Evolutionary conservation across 1,284 basidiomycete genomes (phyloP).

Genomic region (Pterula multifida): DNA sequence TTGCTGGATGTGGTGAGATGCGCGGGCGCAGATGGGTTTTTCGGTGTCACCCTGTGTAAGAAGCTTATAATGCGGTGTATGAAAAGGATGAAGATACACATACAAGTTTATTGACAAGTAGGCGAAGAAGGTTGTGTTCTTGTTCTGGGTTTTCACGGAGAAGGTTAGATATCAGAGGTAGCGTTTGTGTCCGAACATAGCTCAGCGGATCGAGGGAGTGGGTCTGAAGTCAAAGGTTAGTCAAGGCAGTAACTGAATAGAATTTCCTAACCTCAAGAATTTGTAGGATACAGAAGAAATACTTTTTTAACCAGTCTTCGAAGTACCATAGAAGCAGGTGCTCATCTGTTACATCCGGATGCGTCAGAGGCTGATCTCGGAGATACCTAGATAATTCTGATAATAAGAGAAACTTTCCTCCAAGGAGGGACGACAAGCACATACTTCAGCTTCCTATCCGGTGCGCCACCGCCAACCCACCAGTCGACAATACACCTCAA

Average conservation of each 20-base stretch:
- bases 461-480: conserved; percentile 88
- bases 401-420: conserved; percentile 5
- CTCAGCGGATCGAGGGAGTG: conserved; percentile 81
- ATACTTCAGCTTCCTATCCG: conserved; percentile 72
- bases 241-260: conserved; percentile 1
- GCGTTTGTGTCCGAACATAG: conserved; percentile 79
- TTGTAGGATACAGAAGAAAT: conserved; percentile 88
- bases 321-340: conserved; percentile 82
- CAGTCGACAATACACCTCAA: conserved; percentile 90
- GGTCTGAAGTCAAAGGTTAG: conserved; percentile 31
- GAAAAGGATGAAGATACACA: conserved; percentile 14
- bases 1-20: conserved; percentile 83
- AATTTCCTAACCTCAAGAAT: conserved; percentile 62
- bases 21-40: conserved; percentile 79
- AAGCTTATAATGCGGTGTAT: background rate
- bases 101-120: conserved; percentile 92
- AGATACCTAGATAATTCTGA: conserved; percentile 54
- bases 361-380: conserved; percentile 77
- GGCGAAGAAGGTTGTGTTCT: conserved; percentile 87
- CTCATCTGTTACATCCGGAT: conserved; percentile 58
- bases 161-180: conserved; percentile 67
- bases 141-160: conserved; percentile 91
- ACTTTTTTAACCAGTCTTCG: conserved; percentile 97
- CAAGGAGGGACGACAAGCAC: conserved; percentile 14
- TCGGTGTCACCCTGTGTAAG: conserved; percentile 73